Conservation (phyloP, 495 filamentous ascomycete species). For the Oleoguttula mirabilis region DNA sequence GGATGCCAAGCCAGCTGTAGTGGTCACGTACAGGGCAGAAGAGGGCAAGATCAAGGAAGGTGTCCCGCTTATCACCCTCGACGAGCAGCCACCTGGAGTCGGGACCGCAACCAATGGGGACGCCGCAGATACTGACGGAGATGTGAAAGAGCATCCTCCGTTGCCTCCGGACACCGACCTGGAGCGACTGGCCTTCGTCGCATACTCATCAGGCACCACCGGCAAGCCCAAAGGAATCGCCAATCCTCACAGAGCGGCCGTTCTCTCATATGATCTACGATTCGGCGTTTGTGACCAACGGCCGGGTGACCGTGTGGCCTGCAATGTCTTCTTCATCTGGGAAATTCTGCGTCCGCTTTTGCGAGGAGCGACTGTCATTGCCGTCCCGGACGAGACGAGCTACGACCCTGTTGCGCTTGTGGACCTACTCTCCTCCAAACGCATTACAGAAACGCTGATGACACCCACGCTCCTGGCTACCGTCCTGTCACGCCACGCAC, state of each 20-base stretch:
- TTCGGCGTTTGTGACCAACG: constrained; percentile 49
- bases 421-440: constrained; percentile 45
- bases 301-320: constrained; percentile 55
- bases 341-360: constrained; percentile 60
- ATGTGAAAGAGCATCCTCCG: constrained; percentile 30
- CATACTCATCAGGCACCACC: constrained; percentile 55
- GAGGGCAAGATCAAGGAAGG: constrained; percentile 43
- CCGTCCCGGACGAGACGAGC: constrained; percentile 54
- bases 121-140: constrained; percentile 28
- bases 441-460: constrained; percentile 59
- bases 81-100: constrained; percentile 34
- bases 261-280: constrained; percentile 52
- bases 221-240: constrained; percentile 60
- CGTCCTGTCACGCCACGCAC: constrained; percentile 46
- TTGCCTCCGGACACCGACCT: constrained; percentile 47
- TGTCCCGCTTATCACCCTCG: constrained; percentile 44
- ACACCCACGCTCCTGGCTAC: constrained; percentile 59
- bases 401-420: constrained; percentile 56
- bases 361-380: constrained; percentile 53
- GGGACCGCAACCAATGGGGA: constrained; percentile 16
- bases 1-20: constrained; percentile 49
- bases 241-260: constrained; percentile 53
- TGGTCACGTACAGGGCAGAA: constrained; percentile 46
- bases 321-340: constrained; percentile 67
- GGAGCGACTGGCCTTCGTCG: constrained; percentile 53